Evolutionary conservation across 495 filamentous ascomycete genomes (phyloP).

Genomic region (Penicillium daleae): DNA sequence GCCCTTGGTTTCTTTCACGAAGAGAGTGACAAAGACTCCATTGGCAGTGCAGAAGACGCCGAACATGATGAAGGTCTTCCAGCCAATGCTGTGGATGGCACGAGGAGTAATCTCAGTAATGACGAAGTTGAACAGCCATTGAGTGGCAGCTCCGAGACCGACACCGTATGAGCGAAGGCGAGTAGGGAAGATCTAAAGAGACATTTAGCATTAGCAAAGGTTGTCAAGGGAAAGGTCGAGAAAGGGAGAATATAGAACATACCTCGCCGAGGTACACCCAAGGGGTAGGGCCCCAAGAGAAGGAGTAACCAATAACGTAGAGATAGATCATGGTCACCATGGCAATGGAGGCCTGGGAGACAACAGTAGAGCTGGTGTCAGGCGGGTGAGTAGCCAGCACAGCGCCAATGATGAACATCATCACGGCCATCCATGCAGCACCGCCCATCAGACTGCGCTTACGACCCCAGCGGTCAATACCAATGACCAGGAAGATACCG

Average conservation of each 20-base stretch:
- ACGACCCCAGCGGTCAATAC: constrained; percentile 70
- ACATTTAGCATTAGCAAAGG: constrained; percentile 17
- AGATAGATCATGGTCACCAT: constrained; percentile 60
- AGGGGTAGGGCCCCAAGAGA: constrained; percentile 48
- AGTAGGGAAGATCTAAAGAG: constrained; percentile 70
- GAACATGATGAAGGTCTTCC: constrained; percentile 61
- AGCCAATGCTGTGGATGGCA: constrained; percentile 52
- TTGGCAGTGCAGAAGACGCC: constrained; percentile 51
- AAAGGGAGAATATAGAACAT: not conserved
- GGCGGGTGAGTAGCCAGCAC: constrained; percentile 56
- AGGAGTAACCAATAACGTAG: constrained; percentile 51
- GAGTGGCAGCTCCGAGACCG: constrained; percentile 62
- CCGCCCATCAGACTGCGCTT: constrained; percentile 70
- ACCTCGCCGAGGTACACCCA: constrained; percentile 60
- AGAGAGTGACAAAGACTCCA: constrained; percentile 47
- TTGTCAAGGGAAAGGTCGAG: not conserved
- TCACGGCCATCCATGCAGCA: constrained; percentile 63
- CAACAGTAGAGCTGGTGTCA: constrained; percentile 23
- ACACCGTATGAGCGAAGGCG: constrained; percentile 73
- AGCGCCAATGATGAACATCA: constrained; percentile 81
- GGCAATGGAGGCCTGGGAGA: constrained; percentile 48
- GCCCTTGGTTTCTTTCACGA: constrained; percentile 66
- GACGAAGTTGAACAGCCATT: constrained; percentile 53
- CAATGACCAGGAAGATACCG: constrained; percentile 64
- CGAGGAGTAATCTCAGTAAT: constrained; percentile 43